Base-by-base conservation (phyloP, 2,329 filamentous ascomycete species). In the Fusarium denticulatum region DNA sequence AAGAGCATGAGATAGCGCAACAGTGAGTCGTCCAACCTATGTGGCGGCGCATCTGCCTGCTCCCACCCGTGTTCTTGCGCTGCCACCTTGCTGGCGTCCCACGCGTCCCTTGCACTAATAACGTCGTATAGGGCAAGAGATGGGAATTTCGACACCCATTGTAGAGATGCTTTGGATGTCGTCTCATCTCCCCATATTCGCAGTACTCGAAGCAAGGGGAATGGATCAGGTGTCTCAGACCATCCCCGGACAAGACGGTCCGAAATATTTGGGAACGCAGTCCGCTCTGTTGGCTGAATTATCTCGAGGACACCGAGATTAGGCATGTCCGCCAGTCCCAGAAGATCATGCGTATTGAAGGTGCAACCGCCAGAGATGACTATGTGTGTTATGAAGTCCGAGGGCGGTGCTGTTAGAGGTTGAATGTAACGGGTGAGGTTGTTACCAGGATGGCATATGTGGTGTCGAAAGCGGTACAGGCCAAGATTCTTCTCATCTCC, bases 271-370 rank as follows among this genome's bases (percentile, higher is more conserved):
- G 83, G 83, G 37, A 84, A 84, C 32, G 68, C 60, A 32, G 67
- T 65, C 8, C 69, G 61, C 28, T 81, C 80, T 3, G 76, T 71
- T 3, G 83, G 82, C 66, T 86, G 81, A 20, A 86, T 79, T 28
- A 88, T 80, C 74, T 88, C 85, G 18, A 88, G 81, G 6, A 85
- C 81, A 14, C 83, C 86, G 9, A 88, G 82, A 57, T 88, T 88
- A 34, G 79, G 82, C 71, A 88, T 79, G 8, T 81, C 75, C 0
- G 84, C 73, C 37, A 88, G 77, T 24, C 75, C 76, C 5, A 87
- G 68, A 34, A 88, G 73, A 56, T 88, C 85, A 26, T 79, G 76
- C 2, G 80, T 79, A 10, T 62, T 73, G 50, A 85, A 84, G 6
- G 70, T 60, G 39, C 80, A 83, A 16, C 79, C 78, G 9, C 81